phyloP scores from a whole-genome alignment of 257 asterid genomes.

The Solanum microdontum region DNA sequence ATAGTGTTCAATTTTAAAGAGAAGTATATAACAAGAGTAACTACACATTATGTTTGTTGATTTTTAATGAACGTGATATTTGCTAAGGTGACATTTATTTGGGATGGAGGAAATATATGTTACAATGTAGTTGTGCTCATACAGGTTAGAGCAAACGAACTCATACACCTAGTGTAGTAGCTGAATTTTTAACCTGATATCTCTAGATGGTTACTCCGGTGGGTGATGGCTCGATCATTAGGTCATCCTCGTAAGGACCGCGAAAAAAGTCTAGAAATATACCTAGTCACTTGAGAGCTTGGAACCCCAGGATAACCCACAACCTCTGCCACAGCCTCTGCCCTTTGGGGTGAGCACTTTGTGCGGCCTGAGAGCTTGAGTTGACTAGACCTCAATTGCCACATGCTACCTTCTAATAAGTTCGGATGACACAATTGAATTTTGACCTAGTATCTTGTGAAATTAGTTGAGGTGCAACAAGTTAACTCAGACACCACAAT shows the following conservation, averaged over 20 bases:
- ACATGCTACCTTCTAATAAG: neutral
- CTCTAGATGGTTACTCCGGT: neutral
- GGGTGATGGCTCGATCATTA: neutral
- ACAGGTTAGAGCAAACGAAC: neutral
- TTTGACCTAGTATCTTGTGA: neutral
- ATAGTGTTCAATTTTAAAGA: neutral
- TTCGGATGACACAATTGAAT: neutral
- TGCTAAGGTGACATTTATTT: neutral
- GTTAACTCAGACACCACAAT: neutral
- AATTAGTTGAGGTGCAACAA: neutral
- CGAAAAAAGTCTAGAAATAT: neutral
- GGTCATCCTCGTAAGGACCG: neutral
- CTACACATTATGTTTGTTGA: neutral
- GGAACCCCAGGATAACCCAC: rapidly evolving
- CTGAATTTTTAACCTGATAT: neutral
- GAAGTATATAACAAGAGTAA: neutral
- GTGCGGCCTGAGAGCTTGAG: neutral
- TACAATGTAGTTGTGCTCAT: neutral
- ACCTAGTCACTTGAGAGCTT: neutral
- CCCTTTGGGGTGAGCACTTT: rapidly evolving
- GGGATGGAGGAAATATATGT: neutral
- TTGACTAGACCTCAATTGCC: neutral
- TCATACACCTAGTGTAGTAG: neutral
- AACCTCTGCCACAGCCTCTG: too few relatives aligned
- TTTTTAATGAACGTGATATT: neutral